A percentile compares a stretch with the other conserved stretches of the same genome.
Evolutionary conservation across 495 filamentous ascomycete genomes (phyloP).

Genomic region (Aspergillus leporis): DNA sequence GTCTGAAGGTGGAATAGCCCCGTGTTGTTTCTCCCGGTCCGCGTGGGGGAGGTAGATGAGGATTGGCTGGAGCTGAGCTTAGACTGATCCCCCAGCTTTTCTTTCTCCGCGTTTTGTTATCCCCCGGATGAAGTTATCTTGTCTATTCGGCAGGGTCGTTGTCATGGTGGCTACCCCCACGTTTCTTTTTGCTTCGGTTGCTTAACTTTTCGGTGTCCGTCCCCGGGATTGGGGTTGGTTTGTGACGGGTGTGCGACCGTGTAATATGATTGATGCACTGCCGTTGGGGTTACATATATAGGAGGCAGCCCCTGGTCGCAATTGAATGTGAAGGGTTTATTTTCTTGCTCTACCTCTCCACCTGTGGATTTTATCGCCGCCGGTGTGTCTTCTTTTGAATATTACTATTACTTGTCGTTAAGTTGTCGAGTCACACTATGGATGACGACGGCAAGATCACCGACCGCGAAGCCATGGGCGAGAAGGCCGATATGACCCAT

Average conservation of each 20-base stretch:
- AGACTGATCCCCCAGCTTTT: background rate
- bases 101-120: background rate
- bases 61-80: background rate
- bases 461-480: conserved; percentile 43
- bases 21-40: background rate
- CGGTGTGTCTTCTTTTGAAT: no score
- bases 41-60: background rate
- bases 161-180: background rate
- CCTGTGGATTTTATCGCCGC: no score
- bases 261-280: no score
- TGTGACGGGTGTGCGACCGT: no score
- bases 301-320: no score
- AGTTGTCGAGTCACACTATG: background rate
- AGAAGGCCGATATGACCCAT: conserved; percentile 39
- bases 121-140: background rate
- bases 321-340: no score
- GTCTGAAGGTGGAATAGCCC: background rate
- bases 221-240: no score
- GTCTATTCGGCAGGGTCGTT: background rate
- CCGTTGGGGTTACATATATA: no score
- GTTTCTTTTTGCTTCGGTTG: background rate
- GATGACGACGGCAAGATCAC: conserved; percentile 17
- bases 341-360: no score
- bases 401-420: background rate
- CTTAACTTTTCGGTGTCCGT: background rate